phyloP scores from a whole-genome alignment of 73 alveolate genomes.

The Effrenium voratum region DNA sequence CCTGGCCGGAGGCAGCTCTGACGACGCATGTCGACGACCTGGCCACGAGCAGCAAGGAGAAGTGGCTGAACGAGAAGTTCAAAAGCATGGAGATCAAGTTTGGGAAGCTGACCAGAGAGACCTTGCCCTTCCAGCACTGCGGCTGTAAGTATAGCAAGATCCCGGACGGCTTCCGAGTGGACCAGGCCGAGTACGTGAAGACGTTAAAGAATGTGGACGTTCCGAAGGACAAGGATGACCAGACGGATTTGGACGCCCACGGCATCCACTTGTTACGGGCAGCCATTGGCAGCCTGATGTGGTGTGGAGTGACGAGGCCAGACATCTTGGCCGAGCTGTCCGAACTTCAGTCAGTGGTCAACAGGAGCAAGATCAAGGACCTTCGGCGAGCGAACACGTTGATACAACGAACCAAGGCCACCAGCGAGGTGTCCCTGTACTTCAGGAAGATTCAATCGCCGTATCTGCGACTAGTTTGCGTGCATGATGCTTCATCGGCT shows the following conservation, averaged over 20 bases:
- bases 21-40: background rate
- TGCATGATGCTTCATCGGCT: background rate
- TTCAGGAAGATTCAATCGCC: background rate
- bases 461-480: background rate
- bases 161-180: background rate
- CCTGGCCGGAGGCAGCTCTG: background rate
- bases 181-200: background rate
- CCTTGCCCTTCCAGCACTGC: background rate
- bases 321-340: conserved; percentile 6
- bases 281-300: too few species aligned
- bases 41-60: background rate
- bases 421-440: background rate
- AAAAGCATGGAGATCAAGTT: background rate
- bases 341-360: background rate
- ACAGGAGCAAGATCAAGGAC: background rate
- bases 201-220: background rate
- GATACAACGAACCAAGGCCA: background rate
- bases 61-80: background rate
- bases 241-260: background rate
- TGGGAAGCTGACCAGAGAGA: background rate
- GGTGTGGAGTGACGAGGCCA: background rate
- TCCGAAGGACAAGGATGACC: background rate
- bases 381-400: background rate
- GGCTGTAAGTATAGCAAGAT: background rate
- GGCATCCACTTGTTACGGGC: background rate